Base-by-base conservation (phyloP, 23 red algal genomes). In the Cyanidiococcus yangmingshanensis region DNA sequence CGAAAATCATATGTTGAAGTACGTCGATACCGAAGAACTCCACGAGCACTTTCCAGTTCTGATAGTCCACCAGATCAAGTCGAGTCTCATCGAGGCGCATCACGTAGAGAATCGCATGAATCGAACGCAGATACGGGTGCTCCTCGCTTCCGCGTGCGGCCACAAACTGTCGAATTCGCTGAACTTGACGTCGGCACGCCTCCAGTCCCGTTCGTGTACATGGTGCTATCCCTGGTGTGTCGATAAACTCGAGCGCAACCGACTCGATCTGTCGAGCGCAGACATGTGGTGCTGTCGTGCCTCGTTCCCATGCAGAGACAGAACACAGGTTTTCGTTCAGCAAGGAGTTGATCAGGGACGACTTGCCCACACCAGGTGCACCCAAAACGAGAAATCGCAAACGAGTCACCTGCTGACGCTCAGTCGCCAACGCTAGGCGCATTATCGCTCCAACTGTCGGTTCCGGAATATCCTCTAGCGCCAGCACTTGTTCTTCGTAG, bases 101-200 rank as follows among this genome's bases (percentile, higher is more conserved):
- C 0, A 88, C 85, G 59, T 82, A 77, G 34, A 88, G 68, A 0
- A 88, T 35, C 1, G 81, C 78, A 37, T 82, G 63, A 30, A 71
- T 17, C 16, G 63, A 71, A 25, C 63, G 63, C 63, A 71, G 32
- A 54, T 54, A 54, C 7, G 45, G 45, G 27, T 71, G 63, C 63
- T 71, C 32, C 3, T 71, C 63, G 12, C 3, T 29, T 7, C 63
- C 63, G 12, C n/a, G 21, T 7, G 21, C 32, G 63, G 3, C 63
- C 16, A 71, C 12, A 29, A 35, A 7, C 63, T 71, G 15, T 25
- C 63, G 63, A 25, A 71, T 2, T 7, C 63, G 63, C 27, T 32
- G 21, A 7, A 71, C 21, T 29, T 25, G 21, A 12, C 63, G 63
- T 35, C 32, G 21, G 27, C n/a, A 7, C 7, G 63, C n/a, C 27